Percentiles rank a stretch among this genome's conserved stretches.
These are phyloP conservation scores for Erythrobasidium yunnanense DNA, from an alignment of 768 basidiomycete genomes.

Conservation along the genomic window DNA sequence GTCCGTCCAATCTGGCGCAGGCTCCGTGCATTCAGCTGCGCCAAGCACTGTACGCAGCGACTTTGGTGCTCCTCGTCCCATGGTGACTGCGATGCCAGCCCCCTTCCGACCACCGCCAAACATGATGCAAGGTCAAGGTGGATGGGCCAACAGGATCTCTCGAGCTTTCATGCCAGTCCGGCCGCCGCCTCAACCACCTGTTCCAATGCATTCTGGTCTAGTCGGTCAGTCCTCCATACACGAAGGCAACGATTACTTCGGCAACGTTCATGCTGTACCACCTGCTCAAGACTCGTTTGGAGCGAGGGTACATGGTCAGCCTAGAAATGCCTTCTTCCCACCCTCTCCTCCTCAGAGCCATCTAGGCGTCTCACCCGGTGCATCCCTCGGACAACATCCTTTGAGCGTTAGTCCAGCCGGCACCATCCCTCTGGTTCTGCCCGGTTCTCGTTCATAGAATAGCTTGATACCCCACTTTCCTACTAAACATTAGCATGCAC, in stretches of 20 bases:
- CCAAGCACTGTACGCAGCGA: neutral
- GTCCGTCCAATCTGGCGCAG: neutral
- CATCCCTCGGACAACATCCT: too few species aligned
- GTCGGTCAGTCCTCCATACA: neutral
- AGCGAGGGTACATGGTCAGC: neutral
- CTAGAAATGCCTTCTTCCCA: slow-evolving; percentile 5
- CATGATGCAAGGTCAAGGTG: neutral
- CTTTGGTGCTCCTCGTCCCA: neutral
- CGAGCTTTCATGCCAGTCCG: neutral
- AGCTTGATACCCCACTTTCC: too few species aligned
- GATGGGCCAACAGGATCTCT: neutral
- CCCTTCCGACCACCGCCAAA: too few species aligned
- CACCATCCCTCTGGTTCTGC: too few species aligned
- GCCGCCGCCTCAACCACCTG: neutral
- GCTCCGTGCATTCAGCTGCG: neutral
- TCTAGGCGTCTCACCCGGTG: too few species aligned
- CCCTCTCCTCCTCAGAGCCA: neutral
- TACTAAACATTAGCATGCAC: too few species aligned
- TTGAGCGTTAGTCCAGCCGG: too few species aligned
- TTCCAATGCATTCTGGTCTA: neutral
- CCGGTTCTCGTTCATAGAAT: too few species aligned
- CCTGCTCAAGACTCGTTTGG: slow-evolving; percentile 7
- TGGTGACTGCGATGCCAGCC: neutral
- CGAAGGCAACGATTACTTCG: neutral
- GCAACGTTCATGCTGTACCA: neutral